Evolutionary conservation across 2,329 filamentous ascomycete genomes (phyloP), one percentile per base, ranked within the genome.

Genomic region (Triangularia verruculosa): DNA sequence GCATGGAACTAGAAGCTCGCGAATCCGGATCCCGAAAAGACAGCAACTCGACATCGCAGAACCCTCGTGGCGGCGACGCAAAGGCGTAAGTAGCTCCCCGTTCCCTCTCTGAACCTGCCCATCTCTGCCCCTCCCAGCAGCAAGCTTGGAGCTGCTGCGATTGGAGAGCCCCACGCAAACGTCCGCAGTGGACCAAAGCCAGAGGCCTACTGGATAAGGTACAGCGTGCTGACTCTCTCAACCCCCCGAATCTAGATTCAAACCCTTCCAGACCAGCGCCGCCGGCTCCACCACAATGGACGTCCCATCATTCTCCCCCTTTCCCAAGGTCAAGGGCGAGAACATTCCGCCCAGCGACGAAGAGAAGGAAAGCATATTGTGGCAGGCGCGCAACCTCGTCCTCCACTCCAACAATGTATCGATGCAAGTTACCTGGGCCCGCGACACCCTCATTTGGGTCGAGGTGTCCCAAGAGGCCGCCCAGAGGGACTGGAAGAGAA

Each of bases 351-450:
- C 92, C 1, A 93, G 92, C 63, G 93, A 98, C 76, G 93, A 97
- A 70, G 92, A 97, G 74, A 93, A 96, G 77, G 95, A 97, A 76
- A 88, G 90, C 28, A 93, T 92, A 57, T 79, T 99, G 60, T 95
- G 96, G 79, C 89, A 89, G 74, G 92, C 93, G 32, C 88, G 94
- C 62, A 80, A 90, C 66, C 86, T 90, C 64, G 94, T 98, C 34
- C 83, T 99, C 67, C 92, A 93, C 73, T 97, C 93, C 55, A 96
- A 96, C 72, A 93, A 99, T 75, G 92, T 96, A 57, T 89, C 96
- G 70, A 96, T 96, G 87, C 95, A 99, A 79, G 84, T 99, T 72
- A 92, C 92, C 65, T 99, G 95, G 95, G 94, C 95, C 47, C 91
- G 96, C 73, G 95, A 98, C 77, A 89, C 93, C 53, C 83, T 99